Conservation (phyloP, 345 rosid species). For the Arabidopsis suecica region DNA sequence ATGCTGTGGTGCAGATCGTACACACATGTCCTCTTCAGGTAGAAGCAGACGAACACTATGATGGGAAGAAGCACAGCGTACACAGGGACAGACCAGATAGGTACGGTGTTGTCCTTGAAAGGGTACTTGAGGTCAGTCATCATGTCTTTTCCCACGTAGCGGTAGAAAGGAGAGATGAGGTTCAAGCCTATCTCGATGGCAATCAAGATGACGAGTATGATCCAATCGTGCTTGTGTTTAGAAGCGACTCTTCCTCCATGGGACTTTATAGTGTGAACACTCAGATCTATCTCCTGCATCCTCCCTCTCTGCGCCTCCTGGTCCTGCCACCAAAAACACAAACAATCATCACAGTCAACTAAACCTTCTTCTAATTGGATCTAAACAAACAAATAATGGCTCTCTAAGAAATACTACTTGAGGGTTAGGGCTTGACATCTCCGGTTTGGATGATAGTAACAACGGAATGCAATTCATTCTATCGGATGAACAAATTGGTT, state of each 20-base stretch:
- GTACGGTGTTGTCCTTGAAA: constrained; percentile 65
- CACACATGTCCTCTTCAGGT: constrained; percentile 59
- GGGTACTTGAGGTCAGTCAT: constrained; percentile 85
- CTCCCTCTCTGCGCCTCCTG: constrained; percentile 42
- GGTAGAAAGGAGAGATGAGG: constrained; percentile 71
- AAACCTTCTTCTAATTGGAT: not conserved
- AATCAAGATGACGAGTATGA: constrained; percentile 63
- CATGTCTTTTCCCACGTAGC: constrained; percentile 82
- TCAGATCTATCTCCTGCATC: constrained; percentile 56
- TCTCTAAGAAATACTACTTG: constrained; percentile 10
- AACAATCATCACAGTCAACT: not conserved
- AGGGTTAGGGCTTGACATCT: constrained; percentile 4
- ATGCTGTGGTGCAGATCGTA: constrained; percentile 85
- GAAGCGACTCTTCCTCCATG: constrained; percentile 70
- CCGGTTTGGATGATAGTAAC: constrained; percentile 7
- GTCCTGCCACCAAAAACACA: constrained; percentile 7
- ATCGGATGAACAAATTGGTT: not conserved
- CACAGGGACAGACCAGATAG: constrained; percentile 73
- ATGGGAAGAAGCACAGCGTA: constrained; percentile 73
- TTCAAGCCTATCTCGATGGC: constrained; percentile 51
- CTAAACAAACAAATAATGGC: not conserved
- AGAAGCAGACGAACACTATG: constrained; percentile 54
- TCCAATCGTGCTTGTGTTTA: constrained; percentile 75
- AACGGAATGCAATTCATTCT: constrained; percentile 38
- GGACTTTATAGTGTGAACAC: constrained; percentile 55